Conservation (phyloP, 78 protist species). For the Monosiga brevicollis region DNA sequence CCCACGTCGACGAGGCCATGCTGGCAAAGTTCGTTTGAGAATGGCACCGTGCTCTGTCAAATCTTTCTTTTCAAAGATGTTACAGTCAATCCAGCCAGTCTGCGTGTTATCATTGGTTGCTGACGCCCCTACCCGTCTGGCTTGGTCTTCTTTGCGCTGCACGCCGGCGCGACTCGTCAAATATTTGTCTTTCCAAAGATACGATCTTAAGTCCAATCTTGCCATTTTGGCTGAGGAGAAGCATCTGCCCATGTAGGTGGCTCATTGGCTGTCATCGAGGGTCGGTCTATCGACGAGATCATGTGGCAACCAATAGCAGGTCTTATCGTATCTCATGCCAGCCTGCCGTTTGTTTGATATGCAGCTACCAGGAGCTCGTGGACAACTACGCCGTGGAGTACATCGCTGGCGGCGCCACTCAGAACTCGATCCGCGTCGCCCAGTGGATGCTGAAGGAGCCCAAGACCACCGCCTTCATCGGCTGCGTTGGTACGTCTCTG, state of each 20-base stretch:
- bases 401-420: conserved; percentile 90
- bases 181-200: too few relatives aligned
- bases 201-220: conserved; percentile 54
- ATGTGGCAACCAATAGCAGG: too few relatives aligned
- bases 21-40: conserved; percentile 31
- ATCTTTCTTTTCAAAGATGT: too few relatives aligned
- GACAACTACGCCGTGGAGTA: conserved; percentile 45
- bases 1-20: conserved; percentile 40
- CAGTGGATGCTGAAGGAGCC: conserved; percentile 70
- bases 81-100: too few relatives aligned
- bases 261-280: too few relatives aligned
- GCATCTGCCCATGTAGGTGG: conserved; percentile 77
- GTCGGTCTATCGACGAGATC: too few relatives aligned
- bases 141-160: too few relatives aligned
- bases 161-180: too few relatives aligned
- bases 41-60: neutral
- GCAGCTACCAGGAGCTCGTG: conserved; percentile 63
- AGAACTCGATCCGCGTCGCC: conserved; percentile 70
- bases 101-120: too few relatives aligned
- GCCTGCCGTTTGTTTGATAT: neutral
- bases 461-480: conserved; percentile 54
- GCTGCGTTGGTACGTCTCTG: conserved; percentile 61
- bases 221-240: conserved; percentile 84
- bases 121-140: too few relatives aligned
- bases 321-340: too few relatives aligned